Evolutionary conservation across 2,329 filamentous ascomycete species (phyloP).

Genomic region (Sclerotinia minor): DNA sequence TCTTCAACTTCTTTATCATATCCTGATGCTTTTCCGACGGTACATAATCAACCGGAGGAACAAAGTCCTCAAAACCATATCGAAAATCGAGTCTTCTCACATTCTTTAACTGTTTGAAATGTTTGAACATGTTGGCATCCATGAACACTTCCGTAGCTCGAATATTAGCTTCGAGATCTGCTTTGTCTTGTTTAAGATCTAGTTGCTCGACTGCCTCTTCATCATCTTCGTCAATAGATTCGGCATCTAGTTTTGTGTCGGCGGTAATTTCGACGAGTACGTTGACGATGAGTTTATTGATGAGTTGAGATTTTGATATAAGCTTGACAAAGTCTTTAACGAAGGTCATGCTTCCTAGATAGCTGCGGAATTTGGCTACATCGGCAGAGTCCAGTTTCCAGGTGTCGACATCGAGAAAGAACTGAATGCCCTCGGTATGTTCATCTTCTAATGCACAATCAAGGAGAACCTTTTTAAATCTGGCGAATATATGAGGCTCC

Average conservation of each 20-base stretch:
- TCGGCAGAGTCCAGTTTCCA: slow-evolving; percentile 11
- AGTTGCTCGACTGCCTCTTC: slow-evolving; percentile 21
- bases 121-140: slow-evolving; percentile 27
- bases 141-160: slow-evolving; percentile 30
- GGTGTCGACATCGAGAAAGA: slow-evolving; percentile 29
- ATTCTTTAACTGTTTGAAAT: slow-evolving; percentile 25
- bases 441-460: slow-evolving; percentile 23
- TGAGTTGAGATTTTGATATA: slow-evolving; percentile 22
- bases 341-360: slow-evolving; percentile 22
- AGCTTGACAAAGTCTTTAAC: slow-evolving; percentile 31
- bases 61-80: slow-evolving; percentile 22
- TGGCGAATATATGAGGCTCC: slow-evolving; percentile 32
- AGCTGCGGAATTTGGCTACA: slow-evolving; percentile 14
- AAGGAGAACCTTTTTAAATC: slow-evolving; percentile 29
- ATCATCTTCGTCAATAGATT: slow-evolving; percentile 21
- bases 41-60: slow-evolving; percentile 20
- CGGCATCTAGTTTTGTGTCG: slow-evolving; percentile 22
- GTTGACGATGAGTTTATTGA: slow-evolving; percentile 26
- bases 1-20: slow-evolving; percentile 26
- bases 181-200: slow-evolving; percentile 16
- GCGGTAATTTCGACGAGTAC: slow-evolving; percentile 29
- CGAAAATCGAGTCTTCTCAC: slow-evolving; percentile 26
- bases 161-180: slow-evolving; percentile 27
- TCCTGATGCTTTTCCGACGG: slow-evolving; percentile 25
- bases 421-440: slow-evolving; percentile 5